A percentile compares a stretch with the other conserved stretches of the same genome.
These are phyloP conservation scores for Boeremia lycopersici DNA, from an alignment of 2,329 filamentous ascomycete species.

Conservation along the genomic window DNA sequence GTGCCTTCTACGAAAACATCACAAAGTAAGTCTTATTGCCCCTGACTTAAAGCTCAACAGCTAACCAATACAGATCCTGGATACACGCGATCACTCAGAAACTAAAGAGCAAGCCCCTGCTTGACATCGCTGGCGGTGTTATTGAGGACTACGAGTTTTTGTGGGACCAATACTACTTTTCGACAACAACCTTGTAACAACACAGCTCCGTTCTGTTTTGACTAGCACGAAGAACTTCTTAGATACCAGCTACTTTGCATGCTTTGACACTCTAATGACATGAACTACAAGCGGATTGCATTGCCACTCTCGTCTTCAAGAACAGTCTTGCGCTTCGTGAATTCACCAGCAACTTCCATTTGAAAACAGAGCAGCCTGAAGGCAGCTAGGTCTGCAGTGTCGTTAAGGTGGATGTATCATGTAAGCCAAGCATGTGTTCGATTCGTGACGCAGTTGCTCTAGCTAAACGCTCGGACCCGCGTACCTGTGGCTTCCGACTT, in stretches of 20 bases:
- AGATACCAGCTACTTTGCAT: slow-evolving; percentile 29
- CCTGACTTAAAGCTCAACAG: not conserved
- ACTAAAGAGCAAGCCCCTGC: slow-evolving; percentile 73
- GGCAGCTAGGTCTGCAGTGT: no score
- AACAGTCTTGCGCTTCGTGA: not conserved
- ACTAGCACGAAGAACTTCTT: slow-evolving; percentile 13
- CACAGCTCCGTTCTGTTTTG: not conserved
- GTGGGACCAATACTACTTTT: slow-evolving; percentile 98
- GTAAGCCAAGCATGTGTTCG: no score
- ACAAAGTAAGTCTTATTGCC: slow-evolving; percentile 61
- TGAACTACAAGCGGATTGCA: not conserved
- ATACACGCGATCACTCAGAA: slow-evolving; percentile 73
- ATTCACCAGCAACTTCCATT: no score
- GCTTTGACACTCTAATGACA: slow-evolving; percentile 4
- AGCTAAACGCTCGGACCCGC: slow-evolving; percentile 23
- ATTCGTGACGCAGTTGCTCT: slow-evolving; percentile 28
- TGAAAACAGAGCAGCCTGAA: no score
- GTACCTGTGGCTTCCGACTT: slow-evolving; percentile 25
- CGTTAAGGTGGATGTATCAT: no score
- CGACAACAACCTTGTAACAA: slow-evolving; percentile 62
- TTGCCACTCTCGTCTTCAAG: not conserved
- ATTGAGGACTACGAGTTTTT: slow-evolving; percentile 96
- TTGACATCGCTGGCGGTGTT: slow-evolving; percentile 82
- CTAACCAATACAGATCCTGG: slow-evolving; percentile 55
- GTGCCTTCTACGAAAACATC: slow-evolving; percentile 94